phyloP scores from a whole-genome alignment of 2,329 filamentous ascomycete genomes.

The Thermothelomyces thermophilus region DNA sequence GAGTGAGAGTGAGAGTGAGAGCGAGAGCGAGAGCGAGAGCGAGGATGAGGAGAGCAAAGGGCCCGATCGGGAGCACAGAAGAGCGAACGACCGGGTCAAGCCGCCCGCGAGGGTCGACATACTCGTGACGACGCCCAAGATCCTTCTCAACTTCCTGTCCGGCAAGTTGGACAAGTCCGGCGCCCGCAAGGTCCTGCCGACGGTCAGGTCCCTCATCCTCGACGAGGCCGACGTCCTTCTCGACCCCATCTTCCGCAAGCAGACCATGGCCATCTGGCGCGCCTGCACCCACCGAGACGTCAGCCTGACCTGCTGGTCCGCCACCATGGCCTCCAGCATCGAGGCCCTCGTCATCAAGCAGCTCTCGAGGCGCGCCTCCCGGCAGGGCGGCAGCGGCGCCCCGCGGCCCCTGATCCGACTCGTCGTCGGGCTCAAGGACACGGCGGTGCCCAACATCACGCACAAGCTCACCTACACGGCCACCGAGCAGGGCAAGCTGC shows the following conservation, averaged over 20 bases:
- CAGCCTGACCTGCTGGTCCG: slow-evolving; percentile 82
- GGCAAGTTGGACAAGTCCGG: slow-evolving; percentile 31
- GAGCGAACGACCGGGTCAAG: slow-evolving; percentile 25
- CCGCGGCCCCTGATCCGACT: slow-evolving; percentile 63
- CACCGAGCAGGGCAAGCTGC: slow-evolving; percentile 86
- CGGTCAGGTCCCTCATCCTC: slow-evolving; percentile 68
- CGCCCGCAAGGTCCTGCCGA: slow-evolving; percentile 49
- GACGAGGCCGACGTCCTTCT: slow-evolving; percentile 95
- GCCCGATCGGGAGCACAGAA: not conserved
- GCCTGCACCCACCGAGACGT: slow-evolving; percentile 66
- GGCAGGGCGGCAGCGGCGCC: slow-evolving; percentile 37
- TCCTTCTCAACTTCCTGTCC: slow-evolving; percentile 66
- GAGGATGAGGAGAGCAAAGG: slow-evolving; percentile 13
- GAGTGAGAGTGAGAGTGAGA: not conserved
- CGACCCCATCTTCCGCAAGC: slow-evolving; percentile 81
- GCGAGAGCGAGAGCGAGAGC: too few relatives aligned
- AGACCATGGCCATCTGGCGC: slow-evolving; percentile 79
- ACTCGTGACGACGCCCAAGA: slow-evolving; percentile 71
- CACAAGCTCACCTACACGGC: slow-evolving; percentile 88
- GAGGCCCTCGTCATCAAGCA: slow-evolving; percentile 70
- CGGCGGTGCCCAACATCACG: slow-evolving; percentile 83
- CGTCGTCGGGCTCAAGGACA: slow-evolving; percentile 94
- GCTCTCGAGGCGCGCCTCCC: slow-evolving; percentile 51
- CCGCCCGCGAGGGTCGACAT: slow-evolving; percentile 67
- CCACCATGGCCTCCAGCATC: slow-evolving; percentile 91